Conservation (phyloP, 257 asterid species). For the Solanum dulcamara region DNA sequence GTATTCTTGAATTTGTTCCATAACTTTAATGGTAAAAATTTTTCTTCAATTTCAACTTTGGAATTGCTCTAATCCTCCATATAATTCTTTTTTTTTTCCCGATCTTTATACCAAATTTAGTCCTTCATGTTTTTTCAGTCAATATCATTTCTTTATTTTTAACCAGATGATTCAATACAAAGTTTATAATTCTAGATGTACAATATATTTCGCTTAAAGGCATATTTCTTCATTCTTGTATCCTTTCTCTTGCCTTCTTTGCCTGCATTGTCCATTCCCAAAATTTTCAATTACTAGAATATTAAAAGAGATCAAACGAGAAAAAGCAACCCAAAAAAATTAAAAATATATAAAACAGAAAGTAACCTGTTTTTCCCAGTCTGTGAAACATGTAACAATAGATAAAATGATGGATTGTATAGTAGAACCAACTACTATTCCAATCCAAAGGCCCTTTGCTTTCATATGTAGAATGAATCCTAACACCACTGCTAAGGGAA, state of each 20-base stretch:
- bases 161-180: neutral
- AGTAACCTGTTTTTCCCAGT: slow-evolving; percentile 31
- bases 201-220: neutral
- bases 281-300: neutral
- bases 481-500: slow-evolving; percentile 27
- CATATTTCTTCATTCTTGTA: neutral
- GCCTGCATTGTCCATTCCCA: slow-evolving; percentile 10
- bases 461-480: slow-evolving; percentile 22
- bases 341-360: neutral
- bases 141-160: too few species aligned
- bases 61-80: too few species aligned
- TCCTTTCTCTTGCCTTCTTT: slow-evolving; percentile 12
- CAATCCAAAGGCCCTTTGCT: slow-evolving; percentile 52
- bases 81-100: too few species aligned
- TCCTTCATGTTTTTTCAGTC: too few species aligned
- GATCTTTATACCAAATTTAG: too few species aligned
- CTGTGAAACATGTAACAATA: slow-evolving; percentile 24
- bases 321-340: neutral
- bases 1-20: too few species aligned
- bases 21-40: too few species aligned
- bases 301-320: neutral
- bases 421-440: slow-evolving; percentile 27
- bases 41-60: too few species aligned
- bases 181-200: neutral
- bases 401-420: slow-evolving; percentile 22